Evolutionary conservation across 441 rosid species (phyloP).

Genomic region (Erysimum pusillum): DNA sequence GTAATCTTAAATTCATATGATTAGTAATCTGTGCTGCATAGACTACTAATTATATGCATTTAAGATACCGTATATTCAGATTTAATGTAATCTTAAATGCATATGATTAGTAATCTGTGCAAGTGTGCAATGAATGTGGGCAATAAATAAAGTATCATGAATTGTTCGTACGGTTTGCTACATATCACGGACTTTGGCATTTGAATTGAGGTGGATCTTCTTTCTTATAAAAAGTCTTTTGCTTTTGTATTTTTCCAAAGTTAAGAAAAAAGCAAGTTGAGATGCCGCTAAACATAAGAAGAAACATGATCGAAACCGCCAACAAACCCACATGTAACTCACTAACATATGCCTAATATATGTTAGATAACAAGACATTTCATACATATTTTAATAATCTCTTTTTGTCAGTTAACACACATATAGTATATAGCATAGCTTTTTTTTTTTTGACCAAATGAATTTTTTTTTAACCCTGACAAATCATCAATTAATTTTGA

Average conservation of each 20-base stretch:
- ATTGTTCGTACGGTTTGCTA: slow-evolving; percentile 8
- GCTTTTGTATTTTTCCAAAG: slow-evolving; percentile 28
- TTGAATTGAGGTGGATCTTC: slow-evolving; percentile 11
- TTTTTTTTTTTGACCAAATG: no score
- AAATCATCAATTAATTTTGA: background rate
- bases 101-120: slow-evolving; percentile 1
- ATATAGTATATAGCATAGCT: no score
- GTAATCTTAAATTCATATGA: no score
- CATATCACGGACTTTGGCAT: slow-evolving; percentile 1
- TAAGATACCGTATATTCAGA: background rate
- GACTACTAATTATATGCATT: slow-evolving; percentile 1
- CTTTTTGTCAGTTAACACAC: background rate
- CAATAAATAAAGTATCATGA: background rate
- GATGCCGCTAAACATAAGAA: slow-evolving; percentile 30
- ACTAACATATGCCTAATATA: slow-evolving; percentile 5
- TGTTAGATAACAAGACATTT: slow-evolving; percentile 21
- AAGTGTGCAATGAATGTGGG: slow-evolving; percentile 24
- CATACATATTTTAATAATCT: background rate
- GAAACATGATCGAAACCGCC: slow-evolving; percentile 28
- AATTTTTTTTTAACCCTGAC: background rate
- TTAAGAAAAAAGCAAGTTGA: slow-evolving; percentile 27
- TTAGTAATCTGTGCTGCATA: no score
- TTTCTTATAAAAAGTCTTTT: no score
- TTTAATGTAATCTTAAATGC: slow-evolving; percentile 4
- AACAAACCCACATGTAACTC: slow-evolving; percentile 36